Conservation (phyloP, 2,329 filamentous ascomycete genomes). For the Monilinia aucupariae region DNA sequence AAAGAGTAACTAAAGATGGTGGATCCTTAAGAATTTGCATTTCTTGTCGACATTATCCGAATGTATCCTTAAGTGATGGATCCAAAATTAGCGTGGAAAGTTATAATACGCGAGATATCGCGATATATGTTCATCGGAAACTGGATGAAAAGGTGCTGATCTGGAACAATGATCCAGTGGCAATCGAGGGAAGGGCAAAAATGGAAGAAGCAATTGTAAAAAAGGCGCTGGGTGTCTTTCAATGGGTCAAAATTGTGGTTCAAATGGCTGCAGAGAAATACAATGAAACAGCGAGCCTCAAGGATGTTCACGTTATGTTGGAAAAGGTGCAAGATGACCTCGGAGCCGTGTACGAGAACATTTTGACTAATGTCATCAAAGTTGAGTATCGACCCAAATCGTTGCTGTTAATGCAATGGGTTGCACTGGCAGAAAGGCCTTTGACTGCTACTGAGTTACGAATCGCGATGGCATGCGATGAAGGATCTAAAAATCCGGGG, state of each 20-base stretch:
- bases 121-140: conserved; percentile 28
- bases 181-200: not conserved
- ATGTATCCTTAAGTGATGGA: conserved; percentile 13
- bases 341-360: conserved; percentile 21
- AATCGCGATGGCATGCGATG: conserved; percentile 21
- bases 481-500: not conserved
- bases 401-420: conserved; percentile 27
- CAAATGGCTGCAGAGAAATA: conserved; percentile 3
- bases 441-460: conserved; percentile 24
- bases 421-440: conserved; percentile 23
- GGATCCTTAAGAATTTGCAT: conserved; percentile 20
- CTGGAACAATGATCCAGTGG: not conserved
- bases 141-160: conserved; percentile 18
- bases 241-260: conserved; percentile 37
- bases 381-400: conserved; percentile 13
- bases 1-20: not conserved
- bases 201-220: conserved; percentile 29
- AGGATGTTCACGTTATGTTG: conserved; percentile 16
- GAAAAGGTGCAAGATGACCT: conserved; percentile 21
- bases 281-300: conserved; percentile 13
- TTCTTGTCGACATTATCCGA: conserved; percentile 27
- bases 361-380: conserved; percentile 23
- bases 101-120: conserved; percentile 34
- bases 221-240: conserved; percentile 35
- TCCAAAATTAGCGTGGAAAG: conserved; percentile 34